Base-by-base conservation (phyloP, 2,329 filamentous ascomycete genomes). In the Fusarium verticillioides region DNA sequence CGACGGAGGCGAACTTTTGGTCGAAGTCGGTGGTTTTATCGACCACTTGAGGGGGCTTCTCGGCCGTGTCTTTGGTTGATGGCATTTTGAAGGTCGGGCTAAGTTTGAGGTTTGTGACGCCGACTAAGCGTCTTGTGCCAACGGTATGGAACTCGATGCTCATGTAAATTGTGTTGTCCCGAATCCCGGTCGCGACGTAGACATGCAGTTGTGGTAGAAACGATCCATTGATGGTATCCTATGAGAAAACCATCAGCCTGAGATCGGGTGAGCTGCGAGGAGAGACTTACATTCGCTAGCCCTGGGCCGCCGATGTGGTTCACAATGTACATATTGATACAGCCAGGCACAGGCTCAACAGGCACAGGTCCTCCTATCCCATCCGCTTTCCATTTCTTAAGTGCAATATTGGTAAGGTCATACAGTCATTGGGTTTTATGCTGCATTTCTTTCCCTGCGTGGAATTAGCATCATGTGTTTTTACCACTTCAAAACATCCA, bases 191-290 rank as follows among this genome's bases (percentile, higher is more conserved):
- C 10, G 44, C 39, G 5, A 79, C 61, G 34, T 69, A 74, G 9
- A 75, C 78, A 19, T 80, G 74, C 13, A 81, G 44, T 26, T 75
- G 73, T 19, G 79, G 74, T 28, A 39, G 56, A 28, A 73, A 75
- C 5, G 57, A 58, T 2, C 79, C 78, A 2, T 72, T 67, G n/a
- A 75, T 52, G 13, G 78, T 80, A 60, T 72, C 43, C 78, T 81
- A 26, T 32, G 21, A 26, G 9, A 13, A 12, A 9, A 40, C 12
- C 23, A 54, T 75, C 26, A 60, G 56, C 18, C 30, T 53, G 23
- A 12, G 9, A 30, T 21, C 7, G 18, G 52, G 3, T 39, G 21
- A 37, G 23, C 11, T 26, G n/a, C 7, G 21, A n/a, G 13, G 15
- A 30, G 16, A 18, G 21, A 56, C 74, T 43, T 74, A 77, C 78